Evolutionary conservation across 257 asterid genomes (phyloP).

Genomic region (Salvia miltiorrhiza): DNA sequence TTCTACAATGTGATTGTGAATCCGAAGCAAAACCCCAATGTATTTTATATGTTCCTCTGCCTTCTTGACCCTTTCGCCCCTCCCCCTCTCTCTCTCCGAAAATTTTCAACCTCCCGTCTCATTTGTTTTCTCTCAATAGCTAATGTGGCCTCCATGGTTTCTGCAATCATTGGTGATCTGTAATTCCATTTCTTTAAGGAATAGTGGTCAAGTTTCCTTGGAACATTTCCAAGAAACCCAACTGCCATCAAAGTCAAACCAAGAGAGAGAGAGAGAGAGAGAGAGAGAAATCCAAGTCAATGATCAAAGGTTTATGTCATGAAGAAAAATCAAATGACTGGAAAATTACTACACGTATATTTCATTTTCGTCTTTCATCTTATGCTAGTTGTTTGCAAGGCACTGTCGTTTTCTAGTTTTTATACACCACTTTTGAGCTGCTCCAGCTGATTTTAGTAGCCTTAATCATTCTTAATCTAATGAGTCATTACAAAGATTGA

Average conservation of each 20-base stretch:
- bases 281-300: constrained; percentile 38
- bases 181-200: not conserved
- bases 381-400: not conserved
- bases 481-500: constrained; percentile 21
- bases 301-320: constrained; percentile 27
- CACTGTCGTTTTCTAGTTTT: not conserved
- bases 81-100: not conserved
- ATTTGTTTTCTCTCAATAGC: not conserved
- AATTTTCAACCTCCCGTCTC: not conserved
- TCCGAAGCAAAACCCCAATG: constrained; percentile 14
- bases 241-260: constrained; percentile 22
- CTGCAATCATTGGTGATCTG: constrained; percentile 6
- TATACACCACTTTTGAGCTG: constrained; percentile 5
- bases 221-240: constrained; percentile 19
- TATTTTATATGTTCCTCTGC: not conserved
- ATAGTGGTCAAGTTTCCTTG: constrained; percentile 23
- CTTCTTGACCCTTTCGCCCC: not conserved
- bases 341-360: constrained; percentile 5
- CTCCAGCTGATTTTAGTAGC: constrained; percentile 19
- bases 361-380: not conserved
- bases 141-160: not conserved
- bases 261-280: constrained; percentile 22
- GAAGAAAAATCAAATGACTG: constrained; percentile 20
- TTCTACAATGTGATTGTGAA: constrained; percentile 22
- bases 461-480: constrained; percentile 13